These are phyloP conservation scores for Helichrysum umbraculigerum DNA, from an alignment of 129 eudicot genomes.

Conservation along the genomic window DNA sequence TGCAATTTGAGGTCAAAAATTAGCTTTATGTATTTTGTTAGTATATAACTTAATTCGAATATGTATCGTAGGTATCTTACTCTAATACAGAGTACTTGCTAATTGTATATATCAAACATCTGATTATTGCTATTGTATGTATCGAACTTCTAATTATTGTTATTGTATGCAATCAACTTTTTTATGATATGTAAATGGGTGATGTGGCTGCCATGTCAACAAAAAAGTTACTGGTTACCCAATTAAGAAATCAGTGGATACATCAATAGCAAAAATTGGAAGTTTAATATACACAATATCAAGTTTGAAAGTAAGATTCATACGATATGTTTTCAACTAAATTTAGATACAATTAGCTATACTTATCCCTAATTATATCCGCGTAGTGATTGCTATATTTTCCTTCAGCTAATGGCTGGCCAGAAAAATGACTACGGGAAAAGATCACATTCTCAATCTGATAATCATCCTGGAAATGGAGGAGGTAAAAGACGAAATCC, in stretches of 20 bases:
- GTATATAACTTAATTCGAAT: neutral
- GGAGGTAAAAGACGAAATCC: slow-evolving; percentile 67
- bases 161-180: too few relatives aligned
- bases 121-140: neutral
- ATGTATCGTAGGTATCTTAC: too few relatives aligned
- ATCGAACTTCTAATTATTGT: neutral
- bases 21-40: too few relatives aligned
- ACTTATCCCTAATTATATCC: neutral
- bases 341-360: neutral
- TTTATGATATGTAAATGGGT: neutral
- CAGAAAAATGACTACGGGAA: slow-evolving; percentile 73
- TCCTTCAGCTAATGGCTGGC: slow-evolving; percentile 46
- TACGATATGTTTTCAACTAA: neutral
- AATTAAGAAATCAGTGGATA: neutral
- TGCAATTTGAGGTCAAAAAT: too few relatives aligned
- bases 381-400: neutral
- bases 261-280: neutral
- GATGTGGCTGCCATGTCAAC: neutral
- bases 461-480: slow-evolving; percentile 48
- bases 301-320: neutral
- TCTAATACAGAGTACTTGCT: too few relatives aligned
- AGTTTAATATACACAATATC: neutral
- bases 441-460: slow-evolving; percentile 54
- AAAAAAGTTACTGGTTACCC: neutral
- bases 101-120: too few relatives aligned